Base-by-base conservation (phyloP, 208 protist genomes). In the Trypanosomatidae sp. region DNA sequence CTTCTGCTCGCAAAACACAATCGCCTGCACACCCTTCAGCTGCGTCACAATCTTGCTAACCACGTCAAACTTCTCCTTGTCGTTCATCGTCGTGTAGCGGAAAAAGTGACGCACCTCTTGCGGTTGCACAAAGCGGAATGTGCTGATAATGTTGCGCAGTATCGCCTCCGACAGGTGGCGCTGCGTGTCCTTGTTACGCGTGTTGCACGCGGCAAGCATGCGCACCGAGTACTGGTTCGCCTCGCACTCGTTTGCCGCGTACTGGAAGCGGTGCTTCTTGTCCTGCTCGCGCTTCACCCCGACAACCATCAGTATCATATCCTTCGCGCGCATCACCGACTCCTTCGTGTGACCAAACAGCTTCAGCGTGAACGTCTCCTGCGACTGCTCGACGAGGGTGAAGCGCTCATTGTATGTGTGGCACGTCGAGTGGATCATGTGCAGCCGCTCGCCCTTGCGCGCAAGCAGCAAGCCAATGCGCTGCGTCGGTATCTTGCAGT, bases 11-110 rank as follows among this genome's bases (percentile, higher is more conserved):
- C 71, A 86, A 61, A 93, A 93, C 45, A 90, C 45, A 35, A 93
- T 79, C 18, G 85, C 85, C 61, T 93, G 85, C 20, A 93, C 75
- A 25, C 80, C 85, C 49, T 78, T 74, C 26, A 93, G 61, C 77
- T 93, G 77, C 4, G 74, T 71, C 30, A 90, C 68, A 43, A 90
- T 70, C 57, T 82, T 81, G 48, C 64, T 75, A 22, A 93, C 63
- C 39, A 61, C 61, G 43, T 88, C 80, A 24, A 87, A 46, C 66
- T 93, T 93, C 39, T 83, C 61, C 53, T 81, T 82, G 30, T 93
- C 85, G 42, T 43, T 61, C 32, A 64, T 66, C 30, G 38, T 53
- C 5, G 59, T 76, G 41, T 65, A 66, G 38, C 77, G 56, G 46
- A 66, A 86, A 45, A 87, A 93, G 70, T 93, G 80, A 26, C 64